Evolutionary conservation across 2,329 filamentous ascomycete genomes (phyloP).

Genomic region (Fusarium buharicum): DNA sequence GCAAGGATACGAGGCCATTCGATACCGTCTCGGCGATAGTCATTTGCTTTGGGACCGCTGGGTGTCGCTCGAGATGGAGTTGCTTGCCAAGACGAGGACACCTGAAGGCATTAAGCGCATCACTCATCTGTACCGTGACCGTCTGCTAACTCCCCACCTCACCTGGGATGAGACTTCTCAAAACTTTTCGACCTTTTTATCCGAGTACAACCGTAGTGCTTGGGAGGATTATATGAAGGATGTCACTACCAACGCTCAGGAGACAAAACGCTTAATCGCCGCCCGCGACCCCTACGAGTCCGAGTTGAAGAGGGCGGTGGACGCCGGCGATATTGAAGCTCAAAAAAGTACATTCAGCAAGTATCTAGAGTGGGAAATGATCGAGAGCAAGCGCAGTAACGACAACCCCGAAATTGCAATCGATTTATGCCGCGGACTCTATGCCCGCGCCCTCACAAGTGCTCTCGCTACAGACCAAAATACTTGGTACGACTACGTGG

Average conservation of each 20-base stretch:
- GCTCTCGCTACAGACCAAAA: conserved; percentile 78
- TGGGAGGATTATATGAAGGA: conserved; percentile 80
- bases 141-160: conserved; percentile 77
- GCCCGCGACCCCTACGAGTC: conserved; percentile 75
- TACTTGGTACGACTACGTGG: conserved; percentile 85
- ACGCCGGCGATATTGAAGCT: conserved; percentile 65
- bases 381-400: conserved; percentile 63
- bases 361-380: conserved; percentile 89
- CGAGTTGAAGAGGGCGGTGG: conserved; percentile 68
- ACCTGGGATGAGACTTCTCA: conserved; percentile 81
- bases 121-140: conserved; percentile 74
- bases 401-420: conserved; percentile 57
- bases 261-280: conserved; percentile 70
- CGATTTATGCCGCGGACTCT: conserved; percentile 72
- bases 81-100: conserved; percentile 67
- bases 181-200: conserved; percentile 78
- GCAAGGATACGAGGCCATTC: conserved; percentile 75
- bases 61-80: conserved; percentile 75
- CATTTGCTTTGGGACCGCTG: conserved; percentile 83
- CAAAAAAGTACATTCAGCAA: conserved; percentile 65
- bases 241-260: conserved; percentile 69
- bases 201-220: conserved; percentile 73
- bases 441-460: conserved; percentile 77
- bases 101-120: conserved; percentile 70
- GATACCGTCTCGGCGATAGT: conserved; percentile 80